Evolutionary conservation across 176 grass and related monocot genomes (phyloP), one percentile per base, ranked within the genome.

Genomic region (Thinopyrum elongatum): DNA sequence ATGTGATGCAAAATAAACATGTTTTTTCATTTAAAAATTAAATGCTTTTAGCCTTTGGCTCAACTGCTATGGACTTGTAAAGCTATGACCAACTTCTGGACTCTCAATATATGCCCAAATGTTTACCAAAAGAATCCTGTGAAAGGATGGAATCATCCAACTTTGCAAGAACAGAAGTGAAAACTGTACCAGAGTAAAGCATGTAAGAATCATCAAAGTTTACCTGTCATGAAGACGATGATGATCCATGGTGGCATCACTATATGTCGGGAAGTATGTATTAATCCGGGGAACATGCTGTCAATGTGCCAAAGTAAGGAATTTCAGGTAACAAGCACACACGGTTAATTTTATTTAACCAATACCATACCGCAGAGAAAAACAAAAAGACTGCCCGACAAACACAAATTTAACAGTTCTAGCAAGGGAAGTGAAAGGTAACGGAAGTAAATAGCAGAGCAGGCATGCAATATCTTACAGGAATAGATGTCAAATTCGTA

Each of bases 281-380:
- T 99, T 99, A 75, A 99, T 88, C 39, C 92, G 90, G 11, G 97
- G 97, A 80, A 99, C 89, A 80, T 96, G 97, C 97, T 99, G 74
- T 65, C 90, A 47, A 79, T 7, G 80, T 83, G 44, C 15, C 69
- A 80, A n/a, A 69, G 13, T 21, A 78, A 73, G 17, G 28, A 91
- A 39, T 72, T 80, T 70, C 51, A 83, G 74, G 22, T 60, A 77
- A 88, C 35, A 77, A 60, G 33, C 51, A 70, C 63, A 76, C 63
- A 12, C 35, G 4, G n/a, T 57, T 51, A 39, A 58, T 51, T 81
- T 60, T 11, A 42, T 82, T 70, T 61, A 86, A 63, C 70, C 8
- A 66, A 78, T 58, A 86, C 9, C 7, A 44, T 36, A 64, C 10
- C 9, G 67, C 23, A 44, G 35, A 44, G 29, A 4, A 17, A 68